Base-by-base conservation (phyloP, 345 rosid genomes). In the Gossypium herbaceum region DNA sequence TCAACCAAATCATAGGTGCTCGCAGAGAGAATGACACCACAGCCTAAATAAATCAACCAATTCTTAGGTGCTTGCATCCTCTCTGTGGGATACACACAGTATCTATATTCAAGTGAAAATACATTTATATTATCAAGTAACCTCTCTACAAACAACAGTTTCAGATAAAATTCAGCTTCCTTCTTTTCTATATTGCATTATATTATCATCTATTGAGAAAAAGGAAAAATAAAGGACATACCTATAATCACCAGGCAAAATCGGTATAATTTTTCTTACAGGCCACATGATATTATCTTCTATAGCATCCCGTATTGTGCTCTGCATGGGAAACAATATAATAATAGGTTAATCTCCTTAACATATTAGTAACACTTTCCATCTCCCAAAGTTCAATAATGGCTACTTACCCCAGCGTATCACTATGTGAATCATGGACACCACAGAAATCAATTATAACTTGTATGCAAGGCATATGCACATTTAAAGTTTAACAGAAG, bases 211-310 rank as follows among this genome's bases (percentile, higher is more conserved):
- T 7, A 34, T 52, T 51, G 54, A 51, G 7, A 67, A 47, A 13
- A 66, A 69, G 11, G 59, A 56, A n/a, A 82, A 29, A 9, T 39
- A 75, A 76, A 77, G 20, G 41, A 79, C 56, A 70, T 87, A 96
- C 99, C 98, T 89, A 77, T 93, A 96, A 81, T 96, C 98, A 68
- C 99, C 98, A 16, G 99, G 99, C 82, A 93, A 78, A 81, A 96
- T 96, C 76, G 98, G 98, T 80, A 96, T 62, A 83, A 96, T 86
- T 89, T 96, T 96, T 75, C 99, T 86, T 60, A 92, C 95, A 78
- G 99, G 99, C 99, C 99, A 96, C 59, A 97, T 93, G 73, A 96
- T 93, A 44, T 97, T 88, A 76, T 93, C 99, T 82, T 96, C 99
- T 75, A 96, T 79, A 8, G 99, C 98, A 89, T 96, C 91, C 16